phyloP scores from a whole-genome alignment of 768 basidiomycete genomes.

The Calocera viscosa region DNA sequence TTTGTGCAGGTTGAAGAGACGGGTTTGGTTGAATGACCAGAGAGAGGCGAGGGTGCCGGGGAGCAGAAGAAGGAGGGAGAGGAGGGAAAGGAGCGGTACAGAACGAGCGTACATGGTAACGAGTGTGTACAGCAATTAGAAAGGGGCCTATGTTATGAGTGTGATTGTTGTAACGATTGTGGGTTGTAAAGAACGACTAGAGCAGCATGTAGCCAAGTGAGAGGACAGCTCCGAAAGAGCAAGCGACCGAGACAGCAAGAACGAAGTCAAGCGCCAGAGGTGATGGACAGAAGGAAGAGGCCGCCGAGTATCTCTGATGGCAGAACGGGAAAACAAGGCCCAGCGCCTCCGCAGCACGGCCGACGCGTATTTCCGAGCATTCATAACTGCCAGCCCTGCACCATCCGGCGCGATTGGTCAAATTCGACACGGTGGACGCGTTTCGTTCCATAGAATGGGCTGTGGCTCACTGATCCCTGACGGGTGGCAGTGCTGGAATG shows the following conservation, averaged over 20 bases:
- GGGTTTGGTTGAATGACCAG: neutral
- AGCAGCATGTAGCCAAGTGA: neutral
- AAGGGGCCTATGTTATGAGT: neutral
- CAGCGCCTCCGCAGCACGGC: neutral
- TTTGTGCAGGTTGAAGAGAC: neutral
- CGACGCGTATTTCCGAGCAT: neutral
- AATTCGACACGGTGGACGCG: neutral
- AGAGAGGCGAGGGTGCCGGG: neutral
- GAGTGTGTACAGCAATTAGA: neutral
- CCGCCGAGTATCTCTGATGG: neutral
- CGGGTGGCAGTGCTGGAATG: slow-evolving; percentile 4
- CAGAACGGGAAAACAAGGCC: neutral
- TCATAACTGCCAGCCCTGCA: neutral
- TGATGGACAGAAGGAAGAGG: neutral
- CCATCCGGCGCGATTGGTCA: neutral
- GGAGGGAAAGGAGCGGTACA: neutral
- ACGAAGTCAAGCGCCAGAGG: neutral
- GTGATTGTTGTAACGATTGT: neutral
- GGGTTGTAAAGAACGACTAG: neutral
- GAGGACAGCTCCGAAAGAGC: neutral
- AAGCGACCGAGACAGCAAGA: neutral
- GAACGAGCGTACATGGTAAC: slow-evolving; percentile 1
- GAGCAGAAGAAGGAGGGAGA: neutral
- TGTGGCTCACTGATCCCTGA: neutral
- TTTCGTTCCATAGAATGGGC: neutral